Conservation (phyloP, 225 moss, liverwort and hornwort genomes). For the Marchantia polymorpha region DNA sequence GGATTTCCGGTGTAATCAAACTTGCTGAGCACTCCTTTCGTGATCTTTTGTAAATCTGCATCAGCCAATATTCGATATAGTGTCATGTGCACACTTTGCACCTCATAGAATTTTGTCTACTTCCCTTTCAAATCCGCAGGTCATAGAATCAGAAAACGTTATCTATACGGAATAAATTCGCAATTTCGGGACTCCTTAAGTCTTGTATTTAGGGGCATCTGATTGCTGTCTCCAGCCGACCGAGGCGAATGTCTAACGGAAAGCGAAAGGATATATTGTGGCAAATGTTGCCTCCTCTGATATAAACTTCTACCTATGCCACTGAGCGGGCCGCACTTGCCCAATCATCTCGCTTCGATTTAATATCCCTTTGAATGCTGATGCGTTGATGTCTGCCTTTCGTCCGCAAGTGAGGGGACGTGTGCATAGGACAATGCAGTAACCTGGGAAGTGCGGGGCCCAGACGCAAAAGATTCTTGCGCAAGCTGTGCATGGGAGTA, state of each 20-base stretch:
- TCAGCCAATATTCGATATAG: too few relatives aligned
- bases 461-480: neutral
- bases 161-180: too few relatives aligned
- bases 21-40: too few relatives aligned
- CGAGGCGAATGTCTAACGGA: neutral
- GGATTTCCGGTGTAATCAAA: too few relatives aligned
- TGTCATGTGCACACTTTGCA: too few relatives aligned
- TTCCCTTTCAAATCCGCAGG: too few relatives aligned
- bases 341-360: neutral
- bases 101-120: too few relatives aligned
- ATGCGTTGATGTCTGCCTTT: neutral
- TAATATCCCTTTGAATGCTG: neutral
- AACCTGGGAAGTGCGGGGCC: neutral
- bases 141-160: too few relatives aligned
- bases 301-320: neutral
- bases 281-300: neutral
- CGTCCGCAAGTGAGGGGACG: neutral
- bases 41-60: too few relatives aligned
- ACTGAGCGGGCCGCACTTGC: neutral
- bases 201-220: too few relatives aligned
- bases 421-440: neutral
- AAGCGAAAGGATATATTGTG: neutral
- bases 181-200: slow-evolving; percentile 13
- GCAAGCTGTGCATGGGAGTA: slow-evolving; percentile 25
- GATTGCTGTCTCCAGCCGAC: neutral